Conservation (phyloP, 73 alveolate genomes). For the Stentor roeselii region DNA sequence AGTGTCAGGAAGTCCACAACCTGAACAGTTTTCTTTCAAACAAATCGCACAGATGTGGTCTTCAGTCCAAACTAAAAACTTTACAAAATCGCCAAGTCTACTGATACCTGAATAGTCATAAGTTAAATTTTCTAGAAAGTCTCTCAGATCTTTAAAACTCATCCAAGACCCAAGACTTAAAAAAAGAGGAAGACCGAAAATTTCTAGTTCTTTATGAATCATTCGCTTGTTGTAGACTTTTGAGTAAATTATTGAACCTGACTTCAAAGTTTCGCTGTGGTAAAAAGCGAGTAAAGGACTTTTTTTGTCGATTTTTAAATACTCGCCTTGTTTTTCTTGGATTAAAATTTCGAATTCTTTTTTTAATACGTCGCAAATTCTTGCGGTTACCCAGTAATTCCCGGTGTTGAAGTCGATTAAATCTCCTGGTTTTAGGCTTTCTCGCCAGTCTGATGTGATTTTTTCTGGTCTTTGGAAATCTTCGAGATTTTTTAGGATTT, state of each 20-base stretch:
- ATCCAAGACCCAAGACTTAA: background rate
- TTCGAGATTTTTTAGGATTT: background rate
- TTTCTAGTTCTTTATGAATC: background rate
- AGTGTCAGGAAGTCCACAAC: background rate
- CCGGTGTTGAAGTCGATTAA: background rate
- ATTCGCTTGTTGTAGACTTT: background rate
- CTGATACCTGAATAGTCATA: no score
- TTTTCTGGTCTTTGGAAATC: background rate
- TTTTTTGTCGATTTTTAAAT: background rate
- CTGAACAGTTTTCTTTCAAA: background rate
- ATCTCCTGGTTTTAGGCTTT: background rate
- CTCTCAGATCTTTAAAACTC: background rate
- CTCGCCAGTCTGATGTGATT: constrained; percentile 3
- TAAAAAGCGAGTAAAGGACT: background rate
- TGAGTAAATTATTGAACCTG: background rate
- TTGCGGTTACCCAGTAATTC: background rate
- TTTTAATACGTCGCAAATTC: background rate
- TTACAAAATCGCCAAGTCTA: background rate
- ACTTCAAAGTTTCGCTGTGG: background rate
- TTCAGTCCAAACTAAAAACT: background rate
- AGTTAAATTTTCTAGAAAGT: background rate
- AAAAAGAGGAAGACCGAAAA: background rate
- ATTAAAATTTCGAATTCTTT: background rate
- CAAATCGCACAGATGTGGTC: constrained; percentile 5
- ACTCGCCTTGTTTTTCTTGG: background rate